These are phyloP conservation scores for Wickerhamomyces hampshirensis DNA, from an alignment of 805 yeast genomes.

Conservation along the genomic window DNA sequence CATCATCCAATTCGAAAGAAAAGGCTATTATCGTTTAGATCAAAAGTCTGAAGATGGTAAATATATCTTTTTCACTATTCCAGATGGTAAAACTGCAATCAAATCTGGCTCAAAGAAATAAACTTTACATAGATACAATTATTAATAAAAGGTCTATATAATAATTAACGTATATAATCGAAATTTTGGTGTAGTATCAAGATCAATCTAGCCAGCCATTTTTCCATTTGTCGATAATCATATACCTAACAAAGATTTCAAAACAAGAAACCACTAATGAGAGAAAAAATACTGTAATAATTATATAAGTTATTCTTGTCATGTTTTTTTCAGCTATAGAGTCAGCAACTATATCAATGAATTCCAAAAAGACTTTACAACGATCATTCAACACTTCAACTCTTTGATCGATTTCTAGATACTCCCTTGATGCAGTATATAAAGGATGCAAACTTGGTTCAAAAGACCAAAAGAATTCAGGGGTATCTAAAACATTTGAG, in stretches of 20 bases:
- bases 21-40: slow-evolving; percentile 91
- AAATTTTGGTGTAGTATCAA: background rate
- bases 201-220: background rate
- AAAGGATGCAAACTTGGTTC: slow-evolving; percentile 95
- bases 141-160: background rate
- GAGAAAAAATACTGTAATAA: slow-evolving; percentile 74
- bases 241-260: slow-evolving; percentile 60
- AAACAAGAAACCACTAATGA: slow-evolving; percentile 72
- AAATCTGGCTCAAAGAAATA: slow-evolving; percentile 47
- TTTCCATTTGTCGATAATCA: slow-evolving; percentile 32
- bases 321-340: slow-evolving; percentile 91
- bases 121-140: slow-evolving; percentile 1
- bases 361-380: slow-evolving; percentile 89
- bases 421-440: slow-evolving; percentile 84
- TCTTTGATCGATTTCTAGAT: slow-evolving; percentile 90
- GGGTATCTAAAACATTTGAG: slow-evolving; percentile 88
- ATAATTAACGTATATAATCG: background rate
- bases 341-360: slow-evolving; percentile 88
- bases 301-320: slow-evolving; percentile 86
- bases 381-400: slow-evolving; percentile 92
- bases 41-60: slow-evolving; percentile 47
- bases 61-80: slow-evolving; percentile 84
- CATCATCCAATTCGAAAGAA: slow-evolving; percentile 91
- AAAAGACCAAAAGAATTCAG: slow-evolving; percentile 92
- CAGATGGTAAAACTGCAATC: slow-evolving; percentile 87